Conservation (phyloP, 1,284 basidiomycete genomes). For the Apiotrichum domesticum region DNA sequence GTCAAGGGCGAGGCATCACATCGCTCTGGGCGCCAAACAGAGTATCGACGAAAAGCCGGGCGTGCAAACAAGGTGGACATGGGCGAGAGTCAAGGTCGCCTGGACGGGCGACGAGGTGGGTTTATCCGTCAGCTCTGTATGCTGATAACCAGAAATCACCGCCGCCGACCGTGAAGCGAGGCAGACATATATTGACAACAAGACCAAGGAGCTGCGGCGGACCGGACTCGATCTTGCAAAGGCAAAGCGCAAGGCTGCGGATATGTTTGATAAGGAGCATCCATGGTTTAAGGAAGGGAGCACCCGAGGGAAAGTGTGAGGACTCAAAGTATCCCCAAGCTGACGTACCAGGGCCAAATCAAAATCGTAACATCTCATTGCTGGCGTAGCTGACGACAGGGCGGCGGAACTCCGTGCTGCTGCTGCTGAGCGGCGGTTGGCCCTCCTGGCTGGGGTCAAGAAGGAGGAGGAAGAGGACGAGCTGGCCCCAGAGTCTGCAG, state of each 20-base stretch:
- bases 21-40: slow-evolving; percentile 40
- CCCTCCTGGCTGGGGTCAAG: background rate
- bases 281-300: slow-evolving; percentile 41
- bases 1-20: slow-evolving; percentile 41
- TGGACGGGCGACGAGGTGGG: slow-evolving; percentile 36
- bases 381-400: slow-evolving; percentile 11
- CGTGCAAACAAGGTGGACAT: slow-evolving; percentile 35
- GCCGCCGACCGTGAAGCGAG: slow-evolving; percentile 31
- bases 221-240: slow-evolving; percentile 23
- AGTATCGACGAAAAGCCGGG: slow-evolving; percentile 33
- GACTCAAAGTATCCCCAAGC: background rate
- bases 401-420: slow-evolving; percentile 38
- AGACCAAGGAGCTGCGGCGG: slow-evolving; percentile 10
- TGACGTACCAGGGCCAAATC: slow-evolving; percentile 30
- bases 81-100: slow-evolving; percentile 29
- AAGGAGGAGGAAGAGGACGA: background rate
- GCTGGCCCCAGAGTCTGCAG: background rate
- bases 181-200: slow-evolving; percentile 25
- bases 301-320: slow-evolving; percentile 35
- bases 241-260: slow-evolving; percentile 28
- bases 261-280: slow-evolving; percentile 30
- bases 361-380: slow-evolving; percentile 21
- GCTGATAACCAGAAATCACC: slow-evolving; percentile 29
- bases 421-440: slow-evolving; percentile 35
- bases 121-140: background rate